These are phyloP conservation scores for Naegleria gruberi DNA, from an alignment of 208 protist species.

Conservation along the genomic window DNA sequence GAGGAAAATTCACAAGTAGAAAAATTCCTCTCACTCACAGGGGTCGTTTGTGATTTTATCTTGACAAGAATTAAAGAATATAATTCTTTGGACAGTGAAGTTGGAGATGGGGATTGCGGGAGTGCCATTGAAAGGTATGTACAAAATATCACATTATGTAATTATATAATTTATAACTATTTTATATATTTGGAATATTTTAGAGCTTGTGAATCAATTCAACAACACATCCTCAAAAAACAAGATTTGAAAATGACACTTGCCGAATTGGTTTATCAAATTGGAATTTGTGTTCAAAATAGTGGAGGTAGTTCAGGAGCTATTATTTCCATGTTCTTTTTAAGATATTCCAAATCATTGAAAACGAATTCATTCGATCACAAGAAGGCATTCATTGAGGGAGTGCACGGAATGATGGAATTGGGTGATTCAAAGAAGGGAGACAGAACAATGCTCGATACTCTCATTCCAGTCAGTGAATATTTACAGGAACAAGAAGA, in stretches of 20 bases:
- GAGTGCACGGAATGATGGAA: not conserved
- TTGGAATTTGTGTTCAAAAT: not conserved
- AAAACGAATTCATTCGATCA: not conserved
- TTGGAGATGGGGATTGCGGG: not conserved
- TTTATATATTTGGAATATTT: not conserved
- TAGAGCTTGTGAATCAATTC: no score
- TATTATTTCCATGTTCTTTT: not conserved
- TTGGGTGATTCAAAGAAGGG: not conserved
- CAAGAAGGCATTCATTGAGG: not conserved
- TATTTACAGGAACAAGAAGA: not conserved
- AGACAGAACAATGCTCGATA: slow-evolving; percentile 26
- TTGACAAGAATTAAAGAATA: no score
- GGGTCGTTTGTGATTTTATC: no score
- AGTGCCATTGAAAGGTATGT: not conserved
- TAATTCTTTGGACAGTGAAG: not conserved
- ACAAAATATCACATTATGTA: not conserved
- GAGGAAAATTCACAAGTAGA: no score
- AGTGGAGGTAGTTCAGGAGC: not conserved
- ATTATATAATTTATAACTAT: not conserved
- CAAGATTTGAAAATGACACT: no score
- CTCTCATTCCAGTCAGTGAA: slow-evolving; percentile 18
- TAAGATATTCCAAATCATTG: not conserved
- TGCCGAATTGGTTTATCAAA: not conserved
- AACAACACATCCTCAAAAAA: no score
- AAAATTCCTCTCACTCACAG: no score